Percentiles rank a stretch among this genome's conserved stretches.
Conservation (phyloP, 176 grass and related monocot genomes). For the Musa itinerans region DNA sequence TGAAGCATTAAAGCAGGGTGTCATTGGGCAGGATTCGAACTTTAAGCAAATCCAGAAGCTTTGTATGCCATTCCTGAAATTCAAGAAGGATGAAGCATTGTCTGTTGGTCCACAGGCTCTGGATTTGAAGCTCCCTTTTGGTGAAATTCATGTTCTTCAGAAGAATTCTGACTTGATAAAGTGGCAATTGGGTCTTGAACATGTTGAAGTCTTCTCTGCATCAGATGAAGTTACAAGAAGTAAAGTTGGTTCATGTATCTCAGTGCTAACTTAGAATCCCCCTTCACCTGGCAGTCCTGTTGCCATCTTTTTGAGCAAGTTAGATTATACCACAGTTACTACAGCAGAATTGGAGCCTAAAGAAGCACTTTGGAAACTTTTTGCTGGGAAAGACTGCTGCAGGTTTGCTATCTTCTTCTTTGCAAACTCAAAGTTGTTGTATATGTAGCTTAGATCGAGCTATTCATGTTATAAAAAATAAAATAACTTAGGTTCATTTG, state of each 20-base stretch:
- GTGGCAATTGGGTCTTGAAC: slow-evolving; percentile 52
- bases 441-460: too few relatives aligned
- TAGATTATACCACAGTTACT: slow-evolving; percentile 22
- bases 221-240: slow-evolving; percentile 23
- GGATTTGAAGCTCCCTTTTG: slow-evolving; percentile 57
- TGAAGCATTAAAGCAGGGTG: slow-evolving; percentile 35
- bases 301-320: slow-evolving; percentile 51
- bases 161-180: slow-evolving; percentile 58
- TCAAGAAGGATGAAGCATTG: slow-evolving; percentile 53
- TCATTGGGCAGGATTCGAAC: slow-evolving; percentile 33
- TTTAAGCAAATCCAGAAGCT: slow-evolving; percentile 66
- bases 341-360: neutral
- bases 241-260: slow-evolving; percentile 31
- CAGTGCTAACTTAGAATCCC: slow-evolving; percentile 37
- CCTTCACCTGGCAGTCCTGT: slow-evolving; percentile 57
- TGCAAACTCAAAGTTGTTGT: too few relatives aligned
- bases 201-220: slow-evolving; percentile 36
- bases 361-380: neutral
- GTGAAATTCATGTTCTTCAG: slow-evolving; percentile 46
- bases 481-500: too few relatives aligned
- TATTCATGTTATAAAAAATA: too few relatives aligned
- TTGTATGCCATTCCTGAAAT: slow-evolving; percentile 69
- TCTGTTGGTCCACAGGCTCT: slow-evolving; percentile 41
- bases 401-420: neutral
- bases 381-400: neutral